Evolutionary conservation across 1,284 basidiomycete species (phyloP), one percentile per base, ranked within the genome.

Genomic region (Apiotrichum siamense): DNA sequence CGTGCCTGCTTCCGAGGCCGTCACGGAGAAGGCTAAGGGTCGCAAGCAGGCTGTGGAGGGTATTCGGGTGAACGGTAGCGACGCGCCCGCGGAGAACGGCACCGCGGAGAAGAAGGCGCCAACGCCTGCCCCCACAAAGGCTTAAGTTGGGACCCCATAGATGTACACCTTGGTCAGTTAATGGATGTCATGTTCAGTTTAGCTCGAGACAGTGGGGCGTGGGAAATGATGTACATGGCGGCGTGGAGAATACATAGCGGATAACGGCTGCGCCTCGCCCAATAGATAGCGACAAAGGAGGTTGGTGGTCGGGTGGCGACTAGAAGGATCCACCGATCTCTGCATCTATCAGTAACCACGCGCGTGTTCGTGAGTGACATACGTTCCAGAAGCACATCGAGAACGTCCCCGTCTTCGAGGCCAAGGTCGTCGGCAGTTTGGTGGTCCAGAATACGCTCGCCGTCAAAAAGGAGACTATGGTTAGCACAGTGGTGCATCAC

Each of bases 371-470:
- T 4, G 12, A 12, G n/a, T 4, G 23, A 83, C 87, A 63, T 77
- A 91, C 88, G 88, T 77, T 92, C 87, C 57, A 91, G 85, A 83
- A 91, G 87, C 55, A 91, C 88, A 79, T 91, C 88, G 72, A 91
- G 88, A 10, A 87, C 83, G 66, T 91, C 75, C 21, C 66, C 87
- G 56, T 91, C 88, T 65, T 91, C 88, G 83, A 92, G 87, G 6
- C 87, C 87, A 48, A 92, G 78, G 21, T 82, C 81, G n/a, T 77
- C 67, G 2, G 89, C 89, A 21, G 88, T 92, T 62, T 91, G 87
- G 25, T 88, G 85, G 47, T 92, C 89, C 50, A 78, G 77, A 78
- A 92, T 88, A 65, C 88, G 81, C 53, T 75, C 68, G 23, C 89
- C 89, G 66, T 93, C 89, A 63, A 90, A 92, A 72, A 92, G 77